Base-by-base conservation (phyloP, 2,329 filamentous ascomycete genomes). In the Aspergillus puulaauensis region DNA sequence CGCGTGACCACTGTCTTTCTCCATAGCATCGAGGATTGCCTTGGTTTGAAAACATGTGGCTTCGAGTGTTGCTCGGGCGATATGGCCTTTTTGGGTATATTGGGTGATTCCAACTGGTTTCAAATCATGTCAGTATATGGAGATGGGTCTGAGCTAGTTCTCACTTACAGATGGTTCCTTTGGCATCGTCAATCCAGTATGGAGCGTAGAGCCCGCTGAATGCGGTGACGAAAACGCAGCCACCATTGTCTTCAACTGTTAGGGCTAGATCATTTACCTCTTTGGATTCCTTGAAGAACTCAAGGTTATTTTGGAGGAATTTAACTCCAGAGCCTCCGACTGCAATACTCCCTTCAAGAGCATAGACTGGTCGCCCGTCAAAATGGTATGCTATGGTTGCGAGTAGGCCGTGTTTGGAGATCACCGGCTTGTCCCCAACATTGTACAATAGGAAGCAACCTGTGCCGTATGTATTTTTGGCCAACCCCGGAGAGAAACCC, bases 161-260 rank as follows among this genome's bases (percentile, higher is more conserved):
- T 9, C 12, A 76, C 82, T 76, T 78, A 86, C 84, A 93, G 51
- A 95, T 86, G 4, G 91, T 96, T 54, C 92, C 92, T 72, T 92
- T 89, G n/a, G 91, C 91, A 74, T 96, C 90, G 71, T 96, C 91
- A 61, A 96, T 93, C 92, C 92, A 96, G 75, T 96, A 96, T 0
- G 92, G 92, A 1, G 92, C 92, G 72, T 96, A 96, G 2, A 96
- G 83, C 46, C 92, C 92, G 71, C 89, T 92, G 73, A 96, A 96
- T 1, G 91, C 92, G 6, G 92, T 96, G 54, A 96, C 92, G 68
- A 96, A 87, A 12, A 93, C 86, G 53, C 92, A 88, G 9, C 92
- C 92, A 50, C 91, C 92, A 61, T 90, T 96, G 70, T 96, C 89
- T 44, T 82, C 73, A 3, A 89, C 87, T 0, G 82, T 85, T 52